Evolutionary conservation across 768 basidiomycete genomes (phyloP), one percentile per base, ranked within the genome.

Genomic region (Leucocoprinus sp.): DNA sequence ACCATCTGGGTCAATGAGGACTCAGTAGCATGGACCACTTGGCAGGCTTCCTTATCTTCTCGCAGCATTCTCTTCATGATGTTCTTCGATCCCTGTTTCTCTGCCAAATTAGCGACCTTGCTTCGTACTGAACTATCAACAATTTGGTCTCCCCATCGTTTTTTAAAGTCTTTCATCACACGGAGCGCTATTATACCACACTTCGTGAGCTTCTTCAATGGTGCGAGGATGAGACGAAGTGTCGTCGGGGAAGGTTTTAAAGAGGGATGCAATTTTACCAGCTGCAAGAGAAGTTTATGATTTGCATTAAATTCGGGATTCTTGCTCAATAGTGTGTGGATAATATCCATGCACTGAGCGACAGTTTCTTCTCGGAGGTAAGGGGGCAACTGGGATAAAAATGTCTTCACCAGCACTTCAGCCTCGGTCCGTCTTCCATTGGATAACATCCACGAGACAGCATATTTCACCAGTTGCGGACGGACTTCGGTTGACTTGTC

Each of bases 61-160:
- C 6, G 31, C 39, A 48, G 15, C 40, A 48, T 42, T 18, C 55
- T 56, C 48, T 63, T 43, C 14, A 65, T 63, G 47, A 83, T 72
- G 54, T 78, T 77, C 50, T 66, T 60, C 36, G 80, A 72, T 12
- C 80, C 75, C 63, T 87, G 76, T 58, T 80, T 83, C 44, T 82
- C 55, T 23, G 82, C 84, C 37, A 83, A 64, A 33, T 59, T 62
- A 4, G 71, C 71, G 42, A 87, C 60, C 33, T 80, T 75, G 47
- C 78, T 72, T 55, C 74, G 70, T 17, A 87, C 82, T 17, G 68
- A 64, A 42, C 69, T 65, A 61, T 83, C 77, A 52, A 74, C 74
- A 4, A 82, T 63, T 19, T 58, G 59, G 15, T 60, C 44, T 2
- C 84, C 84, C 80, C 80, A 87, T 52, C 67, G 64, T 42, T 57